Conservation (phyloP, 73 alveolate genomes). For the Breviolum minutum region DNA sequence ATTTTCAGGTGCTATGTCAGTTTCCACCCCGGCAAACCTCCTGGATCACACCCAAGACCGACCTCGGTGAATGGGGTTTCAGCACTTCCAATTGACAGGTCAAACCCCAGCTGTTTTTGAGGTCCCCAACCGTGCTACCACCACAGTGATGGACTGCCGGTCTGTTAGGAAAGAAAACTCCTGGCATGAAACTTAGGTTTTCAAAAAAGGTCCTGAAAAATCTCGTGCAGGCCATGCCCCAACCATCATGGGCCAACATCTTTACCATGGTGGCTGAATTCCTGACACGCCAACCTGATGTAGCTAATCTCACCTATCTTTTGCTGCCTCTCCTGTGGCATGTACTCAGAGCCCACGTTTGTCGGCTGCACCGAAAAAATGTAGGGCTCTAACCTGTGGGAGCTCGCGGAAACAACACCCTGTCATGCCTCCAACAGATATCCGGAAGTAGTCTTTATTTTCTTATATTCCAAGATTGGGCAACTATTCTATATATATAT, state of each 20-base stretch:
- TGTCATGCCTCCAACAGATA: background rate
- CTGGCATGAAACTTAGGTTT: background rate
- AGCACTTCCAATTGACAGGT: background rate
- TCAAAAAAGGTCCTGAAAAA: no score
- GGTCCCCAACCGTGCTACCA: constrained; percentile 41
- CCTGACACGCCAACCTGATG: background rate
- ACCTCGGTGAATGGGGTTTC: background rate
- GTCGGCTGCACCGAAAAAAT: constrained; percentile 56
- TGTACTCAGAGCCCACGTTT: constrained; percentile 65
- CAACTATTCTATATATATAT: no score
- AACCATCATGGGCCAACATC: no score
- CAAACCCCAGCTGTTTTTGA: background rate
- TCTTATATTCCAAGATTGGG: background rate
- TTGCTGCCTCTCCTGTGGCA: constrained; percentile 53
- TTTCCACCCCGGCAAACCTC: background rate
- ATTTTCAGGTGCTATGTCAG: background rate
- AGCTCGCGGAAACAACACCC: background rate
- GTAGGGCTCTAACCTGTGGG: constrained; percentile 49
- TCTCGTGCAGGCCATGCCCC: no score
- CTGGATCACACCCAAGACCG: constrained; percentile 39
- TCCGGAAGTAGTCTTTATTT: background rate
- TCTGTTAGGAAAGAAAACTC: constrained; percentile 74
- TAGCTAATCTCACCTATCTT: background rate
- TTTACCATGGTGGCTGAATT: background rate
- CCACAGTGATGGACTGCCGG: constrained; percentile 60